A percentile compares a stretch with the other conserved stretches of the same genome.
Conservation (phyloP, 495 filamentous ascomycete genomes). For the Aspergillus cavernicola region DNA sequence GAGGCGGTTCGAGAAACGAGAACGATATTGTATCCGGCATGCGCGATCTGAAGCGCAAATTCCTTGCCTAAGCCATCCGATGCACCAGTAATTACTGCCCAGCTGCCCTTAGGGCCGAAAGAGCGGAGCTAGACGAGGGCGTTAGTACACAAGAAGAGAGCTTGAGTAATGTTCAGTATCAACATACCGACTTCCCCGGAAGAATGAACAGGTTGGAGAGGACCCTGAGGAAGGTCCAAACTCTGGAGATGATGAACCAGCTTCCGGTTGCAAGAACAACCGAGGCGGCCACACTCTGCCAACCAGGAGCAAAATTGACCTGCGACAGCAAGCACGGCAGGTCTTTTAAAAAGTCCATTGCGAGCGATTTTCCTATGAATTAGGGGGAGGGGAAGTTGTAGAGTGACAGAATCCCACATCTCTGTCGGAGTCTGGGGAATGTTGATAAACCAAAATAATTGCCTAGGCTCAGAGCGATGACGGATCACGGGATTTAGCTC, state of each 20-base stretch:
- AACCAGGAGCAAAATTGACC: constrained; percentile 32
- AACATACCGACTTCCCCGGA: constrained; percentile 56
- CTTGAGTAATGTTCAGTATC: background rate
- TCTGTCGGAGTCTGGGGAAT: background rate
- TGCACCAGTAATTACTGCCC: constrained; percentile 93
- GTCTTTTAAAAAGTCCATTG: constrained; percentile 38
- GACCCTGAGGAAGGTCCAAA: constrained; percentile 60
- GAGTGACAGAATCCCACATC: background rate
- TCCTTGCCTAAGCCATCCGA: constrained; percentile 98
- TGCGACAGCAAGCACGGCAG: constrained; percentile 36
- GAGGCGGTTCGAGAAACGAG: constrained; percentile 91
- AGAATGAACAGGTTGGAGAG: constrained; percentile 75
- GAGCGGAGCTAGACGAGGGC: constrained; percentile 62
- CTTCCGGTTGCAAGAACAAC: constrained; percentile 52
- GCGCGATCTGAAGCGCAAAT: constrained; percentile 86
- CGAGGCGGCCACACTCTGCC: constrained; percentile 35
- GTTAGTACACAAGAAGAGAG: background rate
- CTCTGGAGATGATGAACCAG: constrained; percentile 52
- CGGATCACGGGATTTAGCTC: background rate
- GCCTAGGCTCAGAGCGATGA: background rate
- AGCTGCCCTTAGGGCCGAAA: constrained; percentile 88
- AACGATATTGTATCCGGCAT: constrained; percentile 85
- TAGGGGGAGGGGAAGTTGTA: background rate
- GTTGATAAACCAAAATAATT: constrained; percentile 4
- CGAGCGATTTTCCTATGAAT: constrained; percentile 1